These are phyloP conservation scores for Saturnispora silvae DNA, from an alignment of 805 yeast genomes.

Conservation along the genomic window DNA sequence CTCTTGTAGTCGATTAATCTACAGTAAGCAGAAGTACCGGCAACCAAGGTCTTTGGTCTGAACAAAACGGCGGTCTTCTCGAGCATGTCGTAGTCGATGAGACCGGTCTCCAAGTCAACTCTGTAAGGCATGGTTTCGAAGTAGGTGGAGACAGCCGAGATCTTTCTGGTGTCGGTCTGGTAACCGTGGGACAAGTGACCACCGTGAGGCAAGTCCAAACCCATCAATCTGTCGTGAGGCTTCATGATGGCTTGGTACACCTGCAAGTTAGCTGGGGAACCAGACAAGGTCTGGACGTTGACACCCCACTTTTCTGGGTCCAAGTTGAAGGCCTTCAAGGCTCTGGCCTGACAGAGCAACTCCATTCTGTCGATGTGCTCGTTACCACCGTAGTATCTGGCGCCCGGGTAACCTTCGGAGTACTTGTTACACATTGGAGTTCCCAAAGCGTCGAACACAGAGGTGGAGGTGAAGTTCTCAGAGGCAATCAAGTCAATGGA, in stretches of 20 bases:
- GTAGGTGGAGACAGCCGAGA: conserved; percentile 84
- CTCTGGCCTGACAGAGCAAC: conserved; percentile 81
- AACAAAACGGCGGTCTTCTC: conserved; percentile 73
- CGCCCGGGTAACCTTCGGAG: conserved; percentile 98
- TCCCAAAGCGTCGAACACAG: conserved; percentile 90
- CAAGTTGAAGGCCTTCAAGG: conserved; percentile 70
- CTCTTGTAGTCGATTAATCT: conserved; percentile 82
- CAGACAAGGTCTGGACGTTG: conserved; percentile 89
- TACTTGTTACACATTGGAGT: conserved; percentile 96
- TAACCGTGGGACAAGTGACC: conserved; percentile 97
- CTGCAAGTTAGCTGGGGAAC: conserved; percentile 94
- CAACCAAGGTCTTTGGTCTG: conserved; percentile 92
- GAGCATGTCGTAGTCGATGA: conserved; percentile 84
- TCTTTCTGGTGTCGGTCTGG: conserved; percentile 82
- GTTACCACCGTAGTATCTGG: conserved; percentile 96
- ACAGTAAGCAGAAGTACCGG: conserved; percentile 95
- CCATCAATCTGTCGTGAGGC: conserved; percentile 92
- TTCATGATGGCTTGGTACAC: conserved; percentile 83
- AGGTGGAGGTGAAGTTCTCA: conserved; percentile 90
- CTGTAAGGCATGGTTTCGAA: conserved; percentile 98
- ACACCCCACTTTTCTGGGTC: conserved; percentile 90
- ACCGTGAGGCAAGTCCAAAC: conserved; percentile 95
- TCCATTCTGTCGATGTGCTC: conserved; percentile 90
- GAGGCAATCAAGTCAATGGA: conserved; percentile 90
- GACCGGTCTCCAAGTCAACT: conserved; percentile 73